Evolutionary conservation across 2,329 filamentous ascomycete genomes (phyloP).

Genomic region (Ophiostoma pallidulum): DNA sequence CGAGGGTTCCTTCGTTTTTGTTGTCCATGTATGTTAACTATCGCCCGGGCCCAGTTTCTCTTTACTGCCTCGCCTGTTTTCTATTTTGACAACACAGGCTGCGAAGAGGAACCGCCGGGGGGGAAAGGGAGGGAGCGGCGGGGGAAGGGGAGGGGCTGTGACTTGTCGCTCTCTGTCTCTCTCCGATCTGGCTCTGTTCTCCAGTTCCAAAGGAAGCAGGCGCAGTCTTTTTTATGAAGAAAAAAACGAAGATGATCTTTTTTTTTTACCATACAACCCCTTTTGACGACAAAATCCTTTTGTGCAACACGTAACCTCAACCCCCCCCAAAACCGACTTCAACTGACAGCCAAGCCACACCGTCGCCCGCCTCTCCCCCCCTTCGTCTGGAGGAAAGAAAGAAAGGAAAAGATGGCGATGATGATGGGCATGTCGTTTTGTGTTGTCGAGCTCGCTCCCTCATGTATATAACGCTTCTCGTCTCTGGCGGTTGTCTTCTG

Average conservation of each 20-base stretch:
- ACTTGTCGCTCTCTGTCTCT: conserved; percentile 1
- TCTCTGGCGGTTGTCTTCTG: background rate
- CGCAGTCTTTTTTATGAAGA: conserved; percentile 1
- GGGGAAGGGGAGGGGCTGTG: background rate
- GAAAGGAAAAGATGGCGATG: background rate
- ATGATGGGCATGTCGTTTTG: background rate
- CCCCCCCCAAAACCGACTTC: background rate
- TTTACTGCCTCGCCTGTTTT: background rate
- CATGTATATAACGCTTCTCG: background rate
- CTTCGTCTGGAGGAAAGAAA: too few species aligned
- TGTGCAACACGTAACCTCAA: conserved; percentile 2
- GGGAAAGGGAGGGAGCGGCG: conserved; percentile 4
- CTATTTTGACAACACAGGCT: too few species aligned
- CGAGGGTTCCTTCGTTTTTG: conserved; percentile 24
- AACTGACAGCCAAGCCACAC: background rate
- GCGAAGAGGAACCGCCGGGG: too few species aligned
- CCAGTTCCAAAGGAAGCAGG: conserved; percentile 3
- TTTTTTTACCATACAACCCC: background rate
- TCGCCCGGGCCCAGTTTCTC: conserved; percentile 23
- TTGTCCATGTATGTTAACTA: conserved; percentile 55
- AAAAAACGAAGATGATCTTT: conserved; percentile 2
- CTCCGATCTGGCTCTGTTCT: conserved; percentile 5
- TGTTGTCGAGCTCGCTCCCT: background rate
- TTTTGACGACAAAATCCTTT: conserved; percentile 2
- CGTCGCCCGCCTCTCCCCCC: background rate